These are phyloP conservation scores for Candida sithepensis DNA, from an alignment of 805 yeast genomes.

Conservation along the genomic window DNA sequence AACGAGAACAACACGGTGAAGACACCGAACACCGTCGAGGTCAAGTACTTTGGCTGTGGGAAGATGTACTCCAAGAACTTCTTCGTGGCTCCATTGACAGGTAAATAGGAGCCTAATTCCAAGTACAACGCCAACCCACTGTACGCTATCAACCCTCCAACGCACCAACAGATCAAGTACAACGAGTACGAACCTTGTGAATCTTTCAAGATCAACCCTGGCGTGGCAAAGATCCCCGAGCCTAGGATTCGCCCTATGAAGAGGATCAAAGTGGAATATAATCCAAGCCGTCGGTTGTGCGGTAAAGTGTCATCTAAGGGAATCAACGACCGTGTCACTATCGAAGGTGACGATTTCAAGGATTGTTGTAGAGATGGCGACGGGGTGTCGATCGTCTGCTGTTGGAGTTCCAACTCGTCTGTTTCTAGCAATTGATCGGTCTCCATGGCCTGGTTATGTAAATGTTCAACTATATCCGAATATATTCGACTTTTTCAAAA, in stretches of 20 bases:
- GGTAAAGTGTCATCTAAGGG: constrained; percentile 17
- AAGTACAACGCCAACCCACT: constrained; percentile 58
- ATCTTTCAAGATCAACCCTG: constrained; percentile 56
- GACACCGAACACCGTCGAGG: constrained; percentile 38
- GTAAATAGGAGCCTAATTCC: constrained; percentile 65
- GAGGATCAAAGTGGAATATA: constrained; percentile 56
- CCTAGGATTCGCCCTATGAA: constrained; percentile 66
- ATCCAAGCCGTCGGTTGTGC: constrained; percentile 38
- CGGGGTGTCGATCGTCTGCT: constrained; percentile 15
- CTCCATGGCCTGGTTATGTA: no score
- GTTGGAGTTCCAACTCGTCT: neutral
- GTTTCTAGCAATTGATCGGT: neutral
- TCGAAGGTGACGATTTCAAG: constrained; percentile 7
- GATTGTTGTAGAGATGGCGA: constrained; percentile 12
- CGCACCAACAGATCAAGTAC: constrained; percentile 54
- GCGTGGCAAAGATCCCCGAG: constrained; percentile 67
- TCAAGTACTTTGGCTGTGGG: constrained; percentile 45
- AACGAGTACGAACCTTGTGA: constrained; percentile 57
- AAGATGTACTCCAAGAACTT: constrained; percentile 61
- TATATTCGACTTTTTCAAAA: no score
- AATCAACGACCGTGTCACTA: constrained; percentile 18
- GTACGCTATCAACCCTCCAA: constrained; percentile 55
- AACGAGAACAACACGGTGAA: constrained; percentile 40
- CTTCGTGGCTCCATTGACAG: constrained; percentile 67
- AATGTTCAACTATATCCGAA: no score